A percentile compares a stretch with the other conserved stretches of the same genome.
phyloP scores from a whole-genome alignment of 164 flowering plant species.

The Nymphaea colorata region DNA sequence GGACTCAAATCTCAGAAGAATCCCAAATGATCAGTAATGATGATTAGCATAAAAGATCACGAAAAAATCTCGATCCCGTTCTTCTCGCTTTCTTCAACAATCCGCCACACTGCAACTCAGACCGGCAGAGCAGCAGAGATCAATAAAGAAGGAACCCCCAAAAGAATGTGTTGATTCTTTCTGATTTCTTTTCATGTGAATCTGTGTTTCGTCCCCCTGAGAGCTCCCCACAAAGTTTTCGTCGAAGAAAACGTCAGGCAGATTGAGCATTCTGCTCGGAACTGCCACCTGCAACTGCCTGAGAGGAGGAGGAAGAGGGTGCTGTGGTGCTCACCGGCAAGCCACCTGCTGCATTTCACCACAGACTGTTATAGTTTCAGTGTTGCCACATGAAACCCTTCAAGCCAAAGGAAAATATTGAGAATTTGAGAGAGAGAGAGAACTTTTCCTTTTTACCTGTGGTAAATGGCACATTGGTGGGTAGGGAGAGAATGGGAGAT shows the following conservation, averaged over 20 bases:
- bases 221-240: neutral
- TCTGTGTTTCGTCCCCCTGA: neutral
- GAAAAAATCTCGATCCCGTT: neutral
- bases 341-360: neutral
- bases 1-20: neutral
- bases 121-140: neutral
- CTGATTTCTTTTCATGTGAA: neutral
- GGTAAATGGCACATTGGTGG: neutral
- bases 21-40: neutral
- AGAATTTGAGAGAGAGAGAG: neutral
- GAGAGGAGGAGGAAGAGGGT: neutral
- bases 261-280: neutral
- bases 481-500: neutral
- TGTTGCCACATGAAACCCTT: neutral
- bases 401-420: no score
- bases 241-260: neutral
- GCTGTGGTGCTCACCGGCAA: neutral
- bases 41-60: neutral
- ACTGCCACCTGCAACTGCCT: neutral
- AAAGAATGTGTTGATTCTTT: neutral
- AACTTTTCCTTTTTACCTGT: neutral
- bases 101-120: neutral
- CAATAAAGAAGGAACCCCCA: neutral
- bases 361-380: neutral
- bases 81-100: neutral